Evolutionary conservation across 164 flowering plant species (phyloP).

Genomic region (Tetracentron sinense): DNA sequence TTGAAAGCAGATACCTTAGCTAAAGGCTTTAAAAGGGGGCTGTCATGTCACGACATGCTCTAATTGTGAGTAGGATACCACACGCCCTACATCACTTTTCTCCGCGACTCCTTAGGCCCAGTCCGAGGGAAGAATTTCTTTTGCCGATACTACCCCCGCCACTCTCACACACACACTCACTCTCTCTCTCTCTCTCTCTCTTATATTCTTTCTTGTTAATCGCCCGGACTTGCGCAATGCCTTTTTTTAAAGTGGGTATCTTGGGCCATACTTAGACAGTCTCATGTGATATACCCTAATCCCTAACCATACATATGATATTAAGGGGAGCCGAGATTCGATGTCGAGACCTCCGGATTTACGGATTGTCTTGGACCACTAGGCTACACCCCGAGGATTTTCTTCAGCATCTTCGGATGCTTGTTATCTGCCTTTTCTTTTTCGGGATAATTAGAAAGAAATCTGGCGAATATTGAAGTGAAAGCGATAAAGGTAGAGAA

Average conservation of each 20-base stretch:
- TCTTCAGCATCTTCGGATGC: conserved; percentile 41
- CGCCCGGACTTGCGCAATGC: background rate
- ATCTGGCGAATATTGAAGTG: conserved; percentile 10
- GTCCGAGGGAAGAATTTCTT: conserved; percentile 1
- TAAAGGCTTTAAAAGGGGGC: too few relatives aligned
- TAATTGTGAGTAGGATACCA: too few relatives aligned
- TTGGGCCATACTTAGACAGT: too few relatives aligned
- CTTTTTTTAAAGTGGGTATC: background rate
- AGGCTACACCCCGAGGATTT: too few relatives aligned
- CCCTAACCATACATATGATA: too few relatives aligned
- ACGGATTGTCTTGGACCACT: too few relatives aligned
- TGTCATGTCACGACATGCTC: too few relatives aligned
- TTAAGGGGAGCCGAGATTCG: too few relatives aligned
- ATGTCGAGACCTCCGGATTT: background rate
- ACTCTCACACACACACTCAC: background rate
- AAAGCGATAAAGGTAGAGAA: conserved; percentile 8
- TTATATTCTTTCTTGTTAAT: background rate
- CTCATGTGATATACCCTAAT: too few relatives aligned
- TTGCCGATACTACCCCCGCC: background rate
- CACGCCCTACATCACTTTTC: too few relatives aligned
- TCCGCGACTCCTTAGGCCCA: conserved; percentile 13
- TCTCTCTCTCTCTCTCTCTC: background rate
- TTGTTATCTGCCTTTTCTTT: conserved; percentile 16
- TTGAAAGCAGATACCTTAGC: too few relatives aligned
- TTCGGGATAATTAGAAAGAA: conserved; percentile 13